Evolutionary conservation across 2,329 filamentous ascomycete species (phyloP), one percentile per base, ranked within the genome.

Genomic region (Botrytis tulipae): DNA sequence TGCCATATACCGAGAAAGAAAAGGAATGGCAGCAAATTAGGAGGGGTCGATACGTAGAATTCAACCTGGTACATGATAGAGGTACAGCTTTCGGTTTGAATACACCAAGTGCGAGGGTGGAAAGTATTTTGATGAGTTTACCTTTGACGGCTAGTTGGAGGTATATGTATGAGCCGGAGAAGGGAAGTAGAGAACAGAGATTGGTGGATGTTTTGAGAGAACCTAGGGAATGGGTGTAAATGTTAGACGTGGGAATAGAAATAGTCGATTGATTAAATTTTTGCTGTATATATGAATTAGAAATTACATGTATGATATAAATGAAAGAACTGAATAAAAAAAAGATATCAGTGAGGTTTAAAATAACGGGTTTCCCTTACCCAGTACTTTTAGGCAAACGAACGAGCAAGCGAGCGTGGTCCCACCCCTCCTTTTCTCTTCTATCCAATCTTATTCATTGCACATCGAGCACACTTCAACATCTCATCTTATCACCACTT

Each of bases 11-110:
- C 0, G 91, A 92, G 66, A 87, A 91, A 78, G 93, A 98, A 84
- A 98, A 97, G 86, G 90, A 93, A 77, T 99, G 96, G 96, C 96
- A 99, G 85, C 96, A 98, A 85, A 87, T 99, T 76, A 89, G 96
- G 68, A 87, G 96, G 77, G 96, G 96, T n/a, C 88, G 94, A 79
- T 99, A 99, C 82, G 96, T 99, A 76, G 96, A 99, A 84, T 99
- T 99, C 84, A 99, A 99, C 84, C 87, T 99, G 54, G 94, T 99
- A 73, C 95, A 99, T 83, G 96, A 99, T 84, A 90, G 96, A 40
- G 96, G 96, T 4, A 99, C 96, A 3, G 91, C 93, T 12, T 99
- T 99, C 82, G 96, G 96, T 1, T 85, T 99, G 76, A 96, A 96
- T 80, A 97, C 95, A 0, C 96, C 96, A 0, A 94, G 94, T 60